These are phyloP conservation scores for Beauveria caledonica DNA, from an alignment of 2,329 filamentous ascomycete genomes.

Conservation along the genomic window DNA sequence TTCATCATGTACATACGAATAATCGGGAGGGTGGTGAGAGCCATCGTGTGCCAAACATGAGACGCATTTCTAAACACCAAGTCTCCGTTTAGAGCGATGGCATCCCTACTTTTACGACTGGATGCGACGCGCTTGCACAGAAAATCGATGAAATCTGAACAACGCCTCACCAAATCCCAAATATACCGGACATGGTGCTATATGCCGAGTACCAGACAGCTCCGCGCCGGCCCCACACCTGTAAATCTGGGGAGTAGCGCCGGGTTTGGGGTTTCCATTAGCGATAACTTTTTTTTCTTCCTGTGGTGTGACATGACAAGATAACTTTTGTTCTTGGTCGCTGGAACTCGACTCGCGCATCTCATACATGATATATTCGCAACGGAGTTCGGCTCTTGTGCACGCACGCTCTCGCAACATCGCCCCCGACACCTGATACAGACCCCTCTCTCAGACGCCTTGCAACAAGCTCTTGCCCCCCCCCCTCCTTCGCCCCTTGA, in stretches of 20 bases:
- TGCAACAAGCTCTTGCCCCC: neutral
- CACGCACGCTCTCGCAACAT: neutral
- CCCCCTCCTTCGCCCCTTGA: neutral
- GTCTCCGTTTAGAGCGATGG: too few species aligned
- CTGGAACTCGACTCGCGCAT: neutral
- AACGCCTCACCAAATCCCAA: neutral
- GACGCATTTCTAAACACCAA: neutral
- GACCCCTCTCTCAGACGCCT: neutral
- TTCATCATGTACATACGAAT: neutral
- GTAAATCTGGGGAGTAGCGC: constrained; percentile 7
- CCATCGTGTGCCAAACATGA: neutral
- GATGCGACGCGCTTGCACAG: neutral
- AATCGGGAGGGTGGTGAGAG: neutral
- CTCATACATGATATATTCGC: neutral
- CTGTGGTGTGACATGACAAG: neutral
- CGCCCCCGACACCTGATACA: neutral
- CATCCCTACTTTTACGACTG: neutral
- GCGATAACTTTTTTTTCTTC: neutral
- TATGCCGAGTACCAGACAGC: neutral
- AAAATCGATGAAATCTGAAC: neutral
- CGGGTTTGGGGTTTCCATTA: neutral
- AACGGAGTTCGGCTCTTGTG: neutral
- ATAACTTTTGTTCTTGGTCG: neutral
- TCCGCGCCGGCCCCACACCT: constrained; percentile 4
- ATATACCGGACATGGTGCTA: neutral